Base-by-base conservation (phyloP, 1,139 yeast genomes). In the Lipomyces yarrowii region DNA sequence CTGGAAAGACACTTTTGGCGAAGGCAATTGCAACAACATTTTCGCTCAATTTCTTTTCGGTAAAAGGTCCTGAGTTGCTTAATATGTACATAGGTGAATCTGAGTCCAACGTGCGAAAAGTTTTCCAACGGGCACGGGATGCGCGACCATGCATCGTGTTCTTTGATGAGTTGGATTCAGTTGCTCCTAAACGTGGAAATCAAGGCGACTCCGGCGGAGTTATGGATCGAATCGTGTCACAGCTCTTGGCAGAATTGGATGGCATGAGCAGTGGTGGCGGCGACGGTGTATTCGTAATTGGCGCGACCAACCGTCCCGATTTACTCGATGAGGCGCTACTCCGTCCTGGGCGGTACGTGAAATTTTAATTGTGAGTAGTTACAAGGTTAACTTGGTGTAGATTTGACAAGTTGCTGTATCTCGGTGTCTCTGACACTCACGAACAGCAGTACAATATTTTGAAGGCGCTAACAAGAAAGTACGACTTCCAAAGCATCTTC, bases 201-300 rank as follows among this genome's bases (percentile, higher is more conserved):
- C 98, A 93, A 75, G 98, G 98, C 46, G 98, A 94, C 77, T 91
- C 98, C 1, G 98, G 98, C 32, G 98, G 98, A 70, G 98, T 93
- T 4, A 93, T 93, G 98, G 98, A 94, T 76, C 85, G 99, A 77
- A 94, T 94, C 72, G 99, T 94, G 0, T 92, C 98, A 0, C 99
- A 94, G 77, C 81, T 94, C 60, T 81, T 94, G 61, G 97, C 98
- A 0, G 99, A 94, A 76, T 81, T 94, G 60, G 99, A 94, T 75
- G 98, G 98, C 53, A 93, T 93, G 98, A 89, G 89, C 6, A 85
- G 87, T 18, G 86, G 85, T 56, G 76, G 75, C 13, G 94, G 96
- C 11, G 97, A 92, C 69, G 98, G 98, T 8, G 97, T 94, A 0
- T 94, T 94, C 77, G 98, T 93, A 13, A 97, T 94, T 59, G 98